Base-by-base conservation (phyloP, 306 rosid genomes). In the Quercus wislizeni region DNA sequence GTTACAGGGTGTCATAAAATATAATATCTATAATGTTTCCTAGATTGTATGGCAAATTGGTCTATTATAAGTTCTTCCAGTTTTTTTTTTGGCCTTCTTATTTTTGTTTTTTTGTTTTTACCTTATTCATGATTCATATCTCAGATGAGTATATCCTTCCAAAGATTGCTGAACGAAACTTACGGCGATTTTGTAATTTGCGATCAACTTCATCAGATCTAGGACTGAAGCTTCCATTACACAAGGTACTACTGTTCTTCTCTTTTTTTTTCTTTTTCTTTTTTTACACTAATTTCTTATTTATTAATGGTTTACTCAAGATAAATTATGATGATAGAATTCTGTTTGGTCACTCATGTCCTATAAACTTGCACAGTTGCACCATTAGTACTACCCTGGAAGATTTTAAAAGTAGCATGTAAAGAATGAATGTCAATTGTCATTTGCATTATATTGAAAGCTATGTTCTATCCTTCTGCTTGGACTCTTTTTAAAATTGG, bases 141-240 rank as follows among this genome's bases (percentile, higher is more conserved):
- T 76, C 83, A 91, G 96, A 93, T 81, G 92, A 91, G 57, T 91
- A 89, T 76, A 89, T 93, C 70, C 96, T 93, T 79, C 94, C 96
- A 58, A 84, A 88, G 84, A 88, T 93, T 33, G 94, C 96, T 56
- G 97, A 93, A 73, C 88, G 96, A 82, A 86, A 88, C 76, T 78
- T 93, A 85, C 88, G 94, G 19, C 82, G 85, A 85, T 91, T 91
- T 74, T 86, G 92, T 21, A 89, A 89, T 83, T 80, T 93, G 76
- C 90, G 94, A 33, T 81, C 71, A 19, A 84, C 86, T 75, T 90
- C 94, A 55, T 85, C 86, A 68, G 80, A 87, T 75, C 83, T 85
- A 19, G 94, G 92, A 74, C 56, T 84, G 85, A 81, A 89, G 57
- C 92, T 88, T 83, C 90, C 92, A 27, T 81, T 91, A 71, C 83